Base-by-base conservation (phyloP, 225 moss, liverwort and hornwort genomes). In the Takakia lepidozioides region DNA sequence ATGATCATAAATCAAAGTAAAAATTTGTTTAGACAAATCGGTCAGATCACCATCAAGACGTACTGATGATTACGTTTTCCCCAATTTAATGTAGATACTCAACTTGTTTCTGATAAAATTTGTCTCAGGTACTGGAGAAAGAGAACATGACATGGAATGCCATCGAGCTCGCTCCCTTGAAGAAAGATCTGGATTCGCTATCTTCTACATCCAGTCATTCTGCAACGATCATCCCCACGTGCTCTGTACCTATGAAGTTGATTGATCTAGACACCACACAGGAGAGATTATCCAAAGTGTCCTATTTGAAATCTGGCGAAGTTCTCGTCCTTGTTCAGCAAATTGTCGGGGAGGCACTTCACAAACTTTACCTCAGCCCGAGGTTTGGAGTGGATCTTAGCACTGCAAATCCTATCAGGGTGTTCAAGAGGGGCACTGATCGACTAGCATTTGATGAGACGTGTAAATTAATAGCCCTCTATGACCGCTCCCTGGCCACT, bases 391-490 rank as follows among this genome's bases (percentile, higher is more conserved):
- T 47, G 13, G 18, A 59, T 5, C 21, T 58, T 0, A 23, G 19
- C 1, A 8, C 3, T 2, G 3, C 34, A 3, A 55, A 51, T 7
- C 36, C 24, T 1, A 50, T 58, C 34, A 39, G 5, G 19, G 38
- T 0, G 0, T 14, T 73, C 1, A 60, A 20, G 18, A 63, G 53
- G 35, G 52, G 51, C 1, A 29, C 55, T 37, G 66, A 80, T 13
- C 28, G 70, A 9, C 14, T 85, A 0, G 63, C 78, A 0, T 74
- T 75, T 37, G 85, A 86, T 17, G 85, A 81, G 48, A 8, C 42
- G 8, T 46, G 68, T 1, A 61, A 43, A 26, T 78, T 64, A 38
- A 20, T 71, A 2, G 81, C 74, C 15, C 8, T 78, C 0, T 86
- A 86, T 43, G 49, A 49, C 10, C 2, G 9, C 3, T 11, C 38